Base-by-base conservation (phyloP, 805 yeast genomes). In the Candida montana region DNA sequence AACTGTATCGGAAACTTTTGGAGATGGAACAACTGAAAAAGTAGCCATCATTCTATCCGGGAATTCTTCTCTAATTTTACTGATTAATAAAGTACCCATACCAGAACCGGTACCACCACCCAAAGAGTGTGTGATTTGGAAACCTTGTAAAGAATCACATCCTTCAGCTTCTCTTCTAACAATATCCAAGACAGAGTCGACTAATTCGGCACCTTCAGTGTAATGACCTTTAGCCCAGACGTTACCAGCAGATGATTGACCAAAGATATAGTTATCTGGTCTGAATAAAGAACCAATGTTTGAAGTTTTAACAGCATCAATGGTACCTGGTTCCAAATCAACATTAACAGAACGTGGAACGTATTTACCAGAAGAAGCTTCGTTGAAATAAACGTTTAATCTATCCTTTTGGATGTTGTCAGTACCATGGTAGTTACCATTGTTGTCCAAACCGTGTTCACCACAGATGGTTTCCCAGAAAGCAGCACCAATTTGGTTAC, bases 41-140 rank as follows among this genome's bases (percentile, higher is more conserved):
- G 95, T 97, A 54, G 95, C 81, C 73, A 91, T 93, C 56, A 97
- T 85, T 73, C 95, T 91, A 69, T 91, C 95, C 59, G 96, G 96
- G 65, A 81, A 91, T 65, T 91, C 97, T 56, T 81, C 78, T 32
- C 95, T 84, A 55, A 91, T 80, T 61, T 89, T 93, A 69, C 91
- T 96, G 58, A 91, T 77, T 60, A 91, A 75, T 54, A 91, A 74
- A 31, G 98, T 89, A 41, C 98, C 99, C 64, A 91, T 81, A 61
- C 99, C 99, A 23, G 97, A 89, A 62, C 99, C 99, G 39, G 99
- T 91, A 77, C 99, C 99, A 74, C 99, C 99, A 67, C 98, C 98
- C 54, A 91, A 77, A 21, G 98, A 91, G 67, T 91, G 99, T 33
- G 96, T 91, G 68, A 91, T 90, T 54, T 91, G 71, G 72, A 91